phyloP scores from a whole-genome alignment of 2,329 filamentous ascomycete genomes.

The Lasiodiplodia citricola region DNA sequence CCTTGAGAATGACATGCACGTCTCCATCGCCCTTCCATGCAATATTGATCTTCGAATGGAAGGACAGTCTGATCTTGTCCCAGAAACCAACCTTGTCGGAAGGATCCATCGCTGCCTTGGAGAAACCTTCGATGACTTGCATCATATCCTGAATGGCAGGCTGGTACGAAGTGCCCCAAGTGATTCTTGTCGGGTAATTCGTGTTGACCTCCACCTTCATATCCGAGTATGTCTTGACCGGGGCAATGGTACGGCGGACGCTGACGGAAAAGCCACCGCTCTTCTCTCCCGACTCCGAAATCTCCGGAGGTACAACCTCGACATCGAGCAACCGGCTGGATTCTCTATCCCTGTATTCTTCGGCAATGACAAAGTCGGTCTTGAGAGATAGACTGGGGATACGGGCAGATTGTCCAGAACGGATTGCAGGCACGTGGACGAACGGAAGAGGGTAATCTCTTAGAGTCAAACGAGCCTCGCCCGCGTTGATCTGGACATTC shows the following conservation, averaged over 20 bases:
- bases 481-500: slow-evolving; percentile 86
- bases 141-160: slow-evolving; percentile 99
- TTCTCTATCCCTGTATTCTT: slow-evolving; percentile 83
- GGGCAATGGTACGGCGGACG: slow-evolving; percentile 87
- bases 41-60: slow-evolving; percentile 88
- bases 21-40: slow-evolving; percentile 96
- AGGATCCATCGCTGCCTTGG: slow-evolving; percentile 90
- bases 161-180: slow-evolving; percentile 97
- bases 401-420: slow-evolving; percentile 77
- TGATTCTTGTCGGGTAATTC: slow-evolving; percentile 86
- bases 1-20: slow-evolving; percentile 91
- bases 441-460: slow-evolving; percentile 94
- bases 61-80: slow-evolving; percentile 95
- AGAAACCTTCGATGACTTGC: slow-evolving; percentile 98
- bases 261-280: slow-evolving; percentile 78
- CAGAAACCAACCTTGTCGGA: slow-evolving; percentile 96
- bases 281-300: slow-evolving; percentile 59
- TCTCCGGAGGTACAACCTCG: slow-evolving; percentile 77
- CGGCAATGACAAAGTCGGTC: slow-evolving; percentile 93
- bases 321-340: slow-evolving; percentile 82
- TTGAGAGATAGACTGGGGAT: slow-evolving; percentile 82
- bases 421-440: slow-evolving; percentile 84
- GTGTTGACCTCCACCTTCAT: slow-evolving; percentile 93
- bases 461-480: slow-evolving; percentile 83
- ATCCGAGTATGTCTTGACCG: slow-evolving; percentile 95